phyloP scores from a whole-genome alignment of 176 grass and related monocot genomes.

The Musa beccarii region DNA sequence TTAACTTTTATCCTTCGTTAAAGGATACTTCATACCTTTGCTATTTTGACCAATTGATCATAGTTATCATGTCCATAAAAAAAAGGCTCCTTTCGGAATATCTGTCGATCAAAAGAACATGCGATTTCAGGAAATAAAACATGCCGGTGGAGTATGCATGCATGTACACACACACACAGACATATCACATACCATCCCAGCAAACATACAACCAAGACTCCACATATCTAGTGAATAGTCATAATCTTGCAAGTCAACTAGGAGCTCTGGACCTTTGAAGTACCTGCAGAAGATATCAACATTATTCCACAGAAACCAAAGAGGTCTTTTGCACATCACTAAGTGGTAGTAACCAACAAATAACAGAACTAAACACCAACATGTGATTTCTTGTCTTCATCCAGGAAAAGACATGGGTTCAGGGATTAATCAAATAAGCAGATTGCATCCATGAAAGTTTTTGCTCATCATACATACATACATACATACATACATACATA shows the following conservation, averaged over 20 bases:
- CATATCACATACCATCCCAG: conserved; percentile 60
- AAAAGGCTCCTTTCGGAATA: conserved; percentile 79
- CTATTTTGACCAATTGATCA: conserved; percentile 93
- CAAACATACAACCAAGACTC: conserved; percentile 99
- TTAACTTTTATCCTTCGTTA: neutral
- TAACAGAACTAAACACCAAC: neutral
- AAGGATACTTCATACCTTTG: conserved; percentile 46
- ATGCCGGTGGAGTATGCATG: neutral
- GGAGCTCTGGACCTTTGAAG: conserved; percentile 85
- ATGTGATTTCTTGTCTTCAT: too few relatives aligned
- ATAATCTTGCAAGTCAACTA: conserved; percentile 96
- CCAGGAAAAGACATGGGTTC: too few relatives aligned
- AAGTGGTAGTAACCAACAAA: neutral
- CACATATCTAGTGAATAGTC: conserved; percentile 98
- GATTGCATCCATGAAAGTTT: neutral
- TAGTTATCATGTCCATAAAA: conserved; percentile 93
- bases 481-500: too few relatives aligned
- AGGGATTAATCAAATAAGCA: neutral
- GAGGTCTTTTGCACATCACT: neutral
- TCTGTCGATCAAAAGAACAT: conserved; percentile 33
- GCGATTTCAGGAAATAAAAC: conserved; percentile 2
- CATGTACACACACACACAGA: neutral
- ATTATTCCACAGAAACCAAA: neutral
- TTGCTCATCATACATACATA: neutral
- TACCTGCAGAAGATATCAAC: conserved; percentile 29